phyloP scores from a whole-genome alignment of 2,329 filamentous ascomycete species.

The Aspergillus texensis region DNA sequence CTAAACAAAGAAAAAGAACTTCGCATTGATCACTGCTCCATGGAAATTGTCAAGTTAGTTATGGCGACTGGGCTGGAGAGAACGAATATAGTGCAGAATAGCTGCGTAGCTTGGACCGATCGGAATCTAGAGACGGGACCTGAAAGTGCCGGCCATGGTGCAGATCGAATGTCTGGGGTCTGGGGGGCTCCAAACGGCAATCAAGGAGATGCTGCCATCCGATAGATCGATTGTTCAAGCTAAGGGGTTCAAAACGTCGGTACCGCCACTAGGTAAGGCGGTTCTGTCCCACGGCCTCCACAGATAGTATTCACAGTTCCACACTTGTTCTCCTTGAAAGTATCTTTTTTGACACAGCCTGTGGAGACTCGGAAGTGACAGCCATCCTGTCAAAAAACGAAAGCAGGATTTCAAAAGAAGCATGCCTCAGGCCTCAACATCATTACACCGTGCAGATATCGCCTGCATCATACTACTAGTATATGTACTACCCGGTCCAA shows the following conservation, averaged over 20 bases:
- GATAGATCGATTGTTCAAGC: background rate
- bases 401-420: too few relatives aligned
- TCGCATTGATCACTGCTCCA: background rate
- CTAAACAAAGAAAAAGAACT: background rate
- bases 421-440: too few relatives aligned
- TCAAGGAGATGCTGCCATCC: background rate
- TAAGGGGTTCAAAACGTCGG: background rate
- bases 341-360: background rate
- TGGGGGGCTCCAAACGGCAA: background rate
- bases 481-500: background rate
- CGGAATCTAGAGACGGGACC: constrained; percentile 29
- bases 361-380: background rate
- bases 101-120: background rate
- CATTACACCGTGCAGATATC: too few relatives aligned
- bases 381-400: background rate
- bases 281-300: background rate
- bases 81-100: constrained; percentile 13
- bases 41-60: background rate
- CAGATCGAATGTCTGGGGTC: constrained; percentile 2
- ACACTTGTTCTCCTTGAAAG: background rate
- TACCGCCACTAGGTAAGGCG: background rate
- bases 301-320: background rate
- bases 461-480: too few relatives aligned
- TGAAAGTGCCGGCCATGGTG: constrained; percentile 29
- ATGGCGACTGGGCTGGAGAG: background rate